These are phyloP conservation scores for Halophytophthora polymorphica DNA, from an alignment of 352 stramenopile genomes.

Conservation along the genomic window DNA sequence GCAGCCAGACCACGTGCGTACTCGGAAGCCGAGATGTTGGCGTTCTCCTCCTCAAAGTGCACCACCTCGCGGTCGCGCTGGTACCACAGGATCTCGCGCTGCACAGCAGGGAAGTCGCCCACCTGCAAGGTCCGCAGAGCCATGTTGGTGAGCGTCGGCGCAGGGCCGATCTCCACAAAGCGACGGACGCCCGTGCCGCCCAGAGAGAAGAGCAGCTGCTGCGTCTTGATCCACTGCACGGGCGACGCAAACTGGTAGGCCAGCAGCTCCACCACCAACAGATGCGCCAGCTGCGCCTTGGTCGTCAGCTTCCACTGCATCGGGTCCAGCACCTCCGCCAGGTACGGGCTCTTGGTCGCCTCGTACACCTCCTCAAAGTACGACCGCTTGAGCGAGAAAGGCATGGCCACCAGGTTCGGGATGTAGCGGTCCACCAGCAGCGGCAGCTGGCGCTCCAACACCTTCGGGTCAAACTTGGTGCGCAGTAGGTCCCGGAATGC, in stretches of 20 bases:
- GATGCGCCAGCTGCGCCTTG: constrained; percentile 61
- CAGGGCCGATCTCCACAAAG: constrained; percentile 83
- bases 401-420: constrained; percentile 79
- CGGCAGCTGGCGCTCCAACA: constrained; percentile 64
- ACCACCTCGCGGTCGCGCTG: constrained; percentile 78
- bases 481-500: constrained; percentile 74
- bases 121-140: constrained; percentile 69
- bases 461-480: constrained; percentile 65
- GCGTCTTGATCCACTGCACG: constrained; percentile 89
- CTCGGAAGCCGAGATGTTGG: constrained; percentile 63
- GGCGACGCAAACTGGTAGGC: constrained; percentile 89
- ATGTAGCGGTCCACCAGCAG: constrained; percentile 81
- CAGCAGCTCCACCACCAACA: constrained; percentile 83
- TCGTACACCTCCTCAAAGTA: constrained; percentile 79
- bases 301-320: constrained; percentile 74
- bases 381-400: constrained; percentile 70
- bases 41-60: constrained; percentile 71
- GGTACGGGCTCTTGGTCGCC: constrained; percentile 66
- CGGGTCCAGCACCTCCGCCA: constrained; percentile 59
- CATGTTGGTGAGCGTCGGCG: constrained; percentile 84
- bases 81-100: constrained; percentile 80
- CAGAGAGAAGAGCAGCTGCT: constrained; percentile 67
- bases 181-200: constrained; percentile 48
- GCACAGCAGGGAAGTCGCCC: constrained; percentile 50
- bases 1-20: constrained; percentile 42